Evolutionary conservation across 805 yeast species (phyloP).

Genomic region (Saccharomycopsis capsularis): DNA sequence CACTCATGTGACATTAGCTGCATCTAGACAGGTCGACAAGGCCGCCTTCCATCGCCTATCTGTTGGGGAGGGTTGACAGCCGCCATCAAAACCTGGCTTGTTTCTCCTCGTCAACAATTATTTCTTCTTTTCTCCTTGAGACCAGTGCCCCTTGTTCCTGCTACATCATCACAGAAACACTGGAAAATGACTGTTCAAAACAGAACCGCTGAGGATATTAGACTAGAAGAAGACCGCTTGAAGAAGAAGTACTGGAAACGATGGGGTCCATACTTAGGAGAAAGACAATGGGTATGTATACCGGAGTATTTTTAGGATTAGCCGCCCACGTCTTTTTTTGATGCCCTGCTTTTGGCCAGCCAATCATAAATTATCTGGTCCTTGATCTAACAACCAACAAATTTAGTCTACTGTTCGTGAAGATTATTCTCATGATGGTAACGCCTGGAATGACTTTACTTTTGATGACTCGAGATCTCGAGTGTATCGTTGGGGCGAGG

Average conservation of each 20-base stretch:
- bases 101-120: background rate
- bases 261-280: conserved; percentile 90
- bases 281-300: conserved; percentile 67
- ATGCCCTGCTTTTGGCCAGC: no score
- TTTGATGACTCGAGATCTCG: conserved; percentile 78
- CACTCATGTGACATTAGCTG: no score
- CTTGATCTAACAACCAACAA: background rate
- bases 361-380: no score
- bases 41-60: no score
- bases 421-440: conserved; percentile 79
- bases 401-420: conserved; percentile 65
- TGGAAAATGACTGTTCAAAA: conserved; percentile 7
- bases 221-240: conserved; percentile 21
- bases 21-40: no score
- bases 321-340: no score
- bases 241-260: conserved; percentile 55
- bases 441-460: conserved; percentile 86
- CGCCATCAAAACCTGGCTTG: background rate
- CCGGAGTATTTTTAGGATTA: no score
- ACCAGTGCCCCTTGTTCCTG: no score
- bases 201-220: conserved; percentile 19
- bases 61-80: no score
- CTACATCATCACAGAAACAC: background rate
- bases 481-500: conserved; percentile 92
- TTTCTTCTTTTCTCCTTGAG: background rate